Evolutionary conservation across 495 filamentous ascomycete genomes (phyloP).

Genomic region (Letharia lupina): DNA sequence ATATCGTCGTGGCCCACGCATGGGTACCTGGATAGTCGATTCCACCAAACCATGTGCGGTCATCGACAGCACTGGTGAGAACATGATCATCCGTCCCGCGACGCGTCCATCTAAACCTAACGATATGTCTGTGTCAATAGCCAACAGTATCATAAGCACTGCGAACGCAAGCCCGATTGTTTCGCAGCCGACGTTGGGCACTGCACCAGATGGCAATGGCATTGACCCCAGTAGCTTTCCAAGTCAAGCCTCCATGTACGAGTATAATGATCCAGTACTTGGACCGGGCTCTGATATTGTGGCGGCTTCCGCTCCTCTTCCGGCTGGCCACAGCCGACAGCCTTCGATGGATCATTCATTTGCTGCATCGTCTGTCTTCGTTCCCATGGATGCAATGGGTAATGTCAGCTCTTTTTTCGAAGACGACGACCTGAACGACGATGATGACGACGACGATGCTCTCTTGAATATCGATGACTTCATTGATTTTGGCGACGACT

Average conservation of each 20-base stretch:
- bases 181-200: slow-evolving; percentile 22
- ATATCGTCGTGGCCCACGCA: slow-evolving; percentile 47
- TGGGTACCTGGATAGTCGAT: slow-evolving; percentile 46
- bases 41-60: slow-evolving; percentile 65
- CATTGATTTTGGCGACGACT: slow-evolving; percentile 57
- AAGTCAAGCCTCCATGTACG: slow-evolving; percentile 26
- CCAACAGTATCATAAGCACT: slow-evolving; percentile 43
- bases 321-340: slow-evolving; percentile 36
- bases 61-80: slow-evolving; percentile 59
- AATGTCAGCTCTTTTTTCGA: slow-evolving; percentile 42
- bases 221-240: slow-evolving; percentile 42
- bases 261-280: slow-evolving; percentile 50
- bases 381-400: slow-evolving; percentile 53
- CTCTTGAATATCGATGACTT: slow-evolving; percentile 62
- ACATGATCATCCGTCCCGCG: slow-evolving; percentile 58
- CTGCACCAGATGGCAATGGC: slow-evolving; percentile 42
- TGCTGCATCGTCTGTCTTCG: slow-evolving; percentile 70
- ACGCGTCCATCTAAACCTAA: slow-evolving; percentile 23
- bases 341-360: slow-evolving; percentile 58
- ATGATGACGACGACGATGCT: slow-evolving; percentile 57
- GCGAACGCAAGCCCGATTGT: slow-evolving; percentile 43
- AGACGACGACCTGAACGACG: slow-evolving; percentile 44
- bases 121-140: slow-evolving; percentile 23
- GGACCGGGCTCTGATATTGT: slow-evolving; percentile 64
- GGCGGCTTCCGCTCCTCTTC: slow-evolving; percentile 57